Evolutionary conservation across 2,329 filamentous ascomycete species (phyloP), one percentile per base, ranked within the genome.

Genomic region (Pyrenochaeta sp.): DNA sequence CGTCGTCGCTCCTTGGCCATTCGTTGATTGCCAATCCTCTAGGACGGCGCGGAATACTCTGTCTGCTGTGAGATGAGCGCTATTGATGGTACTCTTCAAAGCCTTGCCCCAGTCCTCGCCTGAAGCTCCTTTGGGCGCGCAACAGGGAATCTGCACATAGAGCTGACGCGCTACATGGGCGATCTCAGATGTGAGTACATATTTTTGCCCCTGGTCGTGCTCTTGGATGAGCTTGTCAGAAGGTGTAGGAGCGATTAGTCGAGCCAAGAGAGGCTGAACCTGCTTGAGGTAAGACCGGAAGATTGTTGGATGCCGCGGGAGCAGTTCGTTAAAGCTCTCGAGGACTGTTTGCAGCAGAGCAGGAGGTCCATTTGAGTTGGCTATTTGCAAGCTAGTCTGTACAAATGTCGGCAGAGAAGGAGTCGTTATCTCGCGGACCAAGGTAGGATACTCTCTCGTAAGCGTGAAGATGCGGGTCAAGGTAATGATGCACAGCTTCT

Each of bases 341-440:
- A 93, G 84, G 4, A 94, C 82, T 7, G 85, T 85, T 67, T 91
- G 86, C 33, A 90, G 74, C 31, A 92, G 77, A 68, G 68, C 33
- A 18, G 58, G 17, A 2, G 61, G 51, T 60, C 57, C 63, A 63
- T 46, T 71, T 6, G 59, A 65, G 20, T 57, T 63, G 21, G 63
- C 66, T 39, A 94, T 81, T 65, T 89, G 87, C 39, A 97, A 75
- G 64, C 90, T 92, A 2, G 89, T 82, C 0, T 85, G 87, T 40
- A 93, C 83, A 67, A 94, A 96, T 1, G 84, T 79, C 1, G 91
- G 87, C 17, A 97, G 79, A 2, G 87, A 90, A 2, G 92, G 92
- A 0, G 92, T 96, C 1, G 90, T 93, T 56, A 97, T 91, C 72
- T 97, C 93, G 64, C 94, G 85, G 39, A 94, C 82, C 47, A 97